Base-by-base conservation (phyloP, 495 filamentous ascomycete species). In the Penicillium taxi region DNA sequence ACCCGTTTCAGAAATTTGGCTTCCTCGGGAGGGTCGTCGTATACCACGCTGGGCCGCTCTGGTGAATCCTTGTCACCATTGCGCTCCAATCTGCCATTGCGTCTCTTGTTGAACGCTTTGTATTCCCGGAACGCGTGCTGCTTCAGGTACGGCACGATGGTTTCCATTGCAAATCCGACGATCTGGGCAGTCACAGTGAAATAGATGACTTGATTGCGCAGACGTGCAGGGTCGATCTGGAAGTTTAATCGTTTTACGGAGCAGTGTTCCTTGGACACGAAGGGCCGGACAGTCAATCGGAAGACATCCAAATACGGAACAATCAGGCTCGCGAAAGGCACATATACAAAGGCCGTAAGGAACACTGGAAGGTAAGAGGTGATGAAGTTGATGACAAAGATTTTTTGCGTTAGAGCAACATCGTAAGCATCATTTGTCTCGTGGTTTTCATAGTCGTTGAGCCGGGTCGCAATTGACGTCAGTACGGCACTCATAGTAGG, bases 321-420 rank as follows among this genome's bases (percentile, higher is more conserved):
- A 36, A 98, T 79, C 22, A 84, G 47, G 47, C 76, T 80, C 6
- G 84, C 91, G 57, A 96, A 98, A 0, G 91, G 93, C 16, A 98
- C 84, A 48, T 98, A 98, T 37, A 98, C 81, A 55, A 98, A 98
- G 6, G 91, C 88, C 0, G 91, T 96, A 9, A 98, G 67, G 59
- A 94, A 82, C 20, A 98, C 78, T 0, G 86, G 83, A 3, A 95
- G 75, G 53, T 96, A 98, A 0, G 91, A 96, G 9, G 87, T 95
- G 53, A 98, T 91, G 52, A 96, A 94, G 65, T 98, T 96, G 45
- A 98, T 73, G 15, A 98, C 76, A 47, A 98, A 96, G 27, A 94
- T 76, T 61, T 98, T 98, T 50, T 78, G 77, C 3, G 86, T 88
- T 52, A 96, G 69, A 2, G 87, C 81, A 3, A 75, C 72, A 44